These are phyloP conservation scores for Xylaria acuta DNA, from an alignment of 495 filamentous ascomycete genomes.

Conservation along the genomic window DNA sequence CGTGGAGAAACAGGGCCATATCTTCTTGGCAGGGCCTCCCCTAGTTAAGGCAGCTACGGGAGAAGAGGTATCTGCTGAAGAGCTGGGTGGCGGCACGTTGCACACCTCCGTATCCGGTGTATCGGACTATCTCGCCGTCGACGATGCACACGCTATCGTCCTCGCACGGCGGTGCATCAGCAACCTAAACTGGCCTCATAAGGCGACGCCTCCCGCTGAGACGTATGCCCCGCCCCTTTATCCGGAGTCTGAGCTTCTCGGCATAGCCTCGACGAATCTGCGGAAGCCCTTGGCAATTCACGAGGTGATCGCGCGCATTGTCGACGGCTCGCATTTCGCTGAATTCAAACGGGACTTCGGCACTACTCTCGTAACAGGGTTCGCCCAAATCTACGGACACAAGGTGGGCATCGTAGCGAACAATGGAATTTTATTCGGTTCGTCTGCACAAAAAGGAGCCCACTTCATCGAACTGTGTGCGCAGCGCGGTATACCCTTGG, in stretches of 20 bases:
- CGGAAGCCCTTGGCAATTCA: slow-evolving; percentile 81
- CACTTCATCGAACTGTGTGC: slow-evolving; percentile 98
- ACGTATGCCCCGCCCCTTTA: slow-evolving; percentile 75
- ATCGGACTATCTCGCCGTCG: slow-evolving; percentile 92
- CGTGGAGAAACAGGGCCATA: slow-evolving; percentile 91
- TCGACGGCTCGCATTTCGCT: slow-evolving; percentile 86
- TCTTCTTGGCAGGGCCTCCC: slow-evolving; percentile 94
- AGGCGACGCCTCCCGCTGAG: slow-evolving; percentile 29
- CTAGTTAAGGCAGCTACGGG: slow-evolving; percentile 97
- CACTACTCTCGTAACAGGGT: slow-evolving; percentile 88
- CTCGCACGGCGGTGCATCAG: slow-evolving; percentile 82
- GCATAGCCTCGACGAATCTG: slow-evolving; percentile 88
- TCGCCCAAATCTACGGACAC: slow-evolving; percentile 88
- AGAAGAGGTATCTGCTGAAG: slow-evolving; percentile 90
- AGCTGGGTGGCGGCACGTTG: slow-evolving; percentile 90
- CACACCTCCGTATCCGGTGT: slow-evolving; percentile 94
- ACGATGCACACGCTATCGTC: slow-evolving; percentile 91
- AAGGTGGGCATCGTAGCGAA: slow-evolving; percentile 94
- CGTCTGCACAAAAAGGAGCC: slow-evolving; percentile 88
- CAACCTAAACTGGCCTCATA: slow-evolving; percentile 83
- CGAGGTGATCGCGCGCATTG: slow-evolving; percentile 93
- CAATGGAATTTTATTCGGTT: slow-evolving; percentile 96
- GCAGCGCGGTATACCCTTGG: slow-evolving; percentile 84
- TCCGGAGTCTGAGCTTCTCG: slow-evolving; percentile 78
- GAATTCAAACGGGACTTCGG: slow-evolving; percentile 97